Conservation (phyloP, 208 protist genomes). For the Crithidia mellificae region DNA sequence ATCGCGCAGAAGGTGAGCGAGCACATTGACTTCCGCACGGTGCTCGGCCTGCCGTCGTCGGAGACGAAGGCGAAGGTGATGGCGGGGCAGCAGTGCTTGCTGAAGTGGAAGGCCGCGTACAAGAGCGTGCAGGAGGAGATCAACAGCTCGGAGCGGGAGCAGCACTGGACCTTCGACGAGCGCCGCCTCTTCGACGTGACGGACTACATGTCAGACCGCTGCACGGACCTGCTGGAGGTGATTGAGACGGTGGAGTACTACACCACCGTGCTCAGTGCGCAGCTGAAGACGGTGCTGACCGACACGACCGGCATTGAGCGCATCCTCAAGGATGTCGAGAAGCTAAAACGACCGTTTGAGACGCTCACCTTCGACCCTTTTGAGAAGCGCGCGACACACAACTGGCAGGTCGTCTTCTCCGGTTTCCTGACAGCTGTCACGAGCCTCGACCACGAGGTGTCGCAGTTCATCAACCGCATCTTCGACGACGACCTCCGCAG, state of each 20-base stretch:
- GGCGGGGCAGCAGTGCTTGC: constrained; percentile 92
- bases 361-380: constrained; percentile 97
- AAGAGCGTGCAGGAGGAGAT: constrained; percentile 95
- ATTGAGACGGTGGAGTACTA: constrained; percentile 96
- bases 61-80: constrained; percentile 84
- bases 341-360: constrained; percentile 95
- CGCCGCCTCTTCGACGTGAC: constrained; percentile 96
- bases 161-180: constrained; percentile 98
- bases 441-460: constrained; percentile 94
- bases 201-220: constrained; percentile 97
- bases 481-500: constrained; percentile 97
- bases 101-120: constrained; percentile 95
- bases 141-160: constrained; percentile 93
- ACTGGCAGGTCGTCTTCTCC: constrained; percentile 93
- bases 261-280: constrained; percentile 95
- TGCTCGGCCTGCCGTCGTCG: constrained; percentile 77
- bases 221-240: constrained; percentile 94
- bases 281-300: constrained; percentile 97
- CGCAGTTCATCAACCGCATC: constrained; percentile 96
- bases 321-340: constrained; percentile 93
- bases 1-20: constrained; percentile 95
- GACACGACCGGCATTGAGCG: constrained; percentile 96
- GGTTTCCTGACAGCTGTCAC: constrained; percentile 92
- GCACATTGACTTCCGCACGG: constrained; percentile 93
- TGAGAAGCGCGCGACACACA: constrained; percentile 88